Conservation (phyloP, 2,329 filamentous ascomycete genomes). For the Botrytis fragariae region DNA sequence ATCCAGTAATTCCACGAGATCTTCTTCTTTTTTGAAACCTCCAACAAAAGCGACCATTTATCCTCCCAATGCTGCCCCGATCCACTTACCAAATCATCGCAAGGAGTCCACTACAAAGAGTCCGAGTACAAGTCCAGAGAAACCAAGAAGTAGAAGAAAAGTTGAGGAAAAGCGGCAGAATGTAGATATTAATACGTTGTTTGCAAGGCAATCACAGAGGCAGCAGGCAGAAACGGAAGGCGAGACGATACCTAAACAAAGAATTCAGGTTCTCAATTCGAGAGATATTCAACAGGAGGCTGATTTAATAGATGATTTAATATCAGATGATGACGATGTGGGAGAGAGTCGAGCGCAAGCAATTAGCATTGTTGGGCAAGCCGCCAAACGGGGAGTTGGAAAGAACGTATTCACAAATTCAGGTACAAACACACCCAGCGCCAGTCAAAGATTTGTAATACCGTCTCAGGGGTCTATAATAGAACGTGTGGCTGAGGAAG, state of each 20-base stretch:
- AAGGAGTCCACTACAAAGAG: constrained; percentile 36
- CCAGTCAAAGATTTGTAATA: constrained; percentile 53
- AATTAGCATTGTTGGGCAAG: constrained; percentile 55
- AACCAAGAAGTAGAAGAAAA: constrained; percentile 42
- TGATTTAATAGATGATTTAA: constrained; percentile 41
- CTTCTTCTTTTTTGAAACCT: constrained; percentile 29
- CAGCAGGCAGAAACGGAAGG: constrained; percentile 34
- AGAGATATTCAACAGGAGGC: constrained; percentile 53
- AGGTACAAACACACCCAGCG: constrained; percentile 31
- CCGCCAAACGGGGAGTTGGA: constrained; percentile 53
- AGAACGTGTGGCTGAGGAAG: constrained; percentile 35
- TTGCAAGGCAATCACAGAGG: constrained; percentile 59
- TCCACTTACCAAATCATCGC: constrained; percentile 34
- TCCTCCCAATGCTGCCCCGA: constrained; percentile 35
- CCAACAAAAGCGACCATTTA: constrained; percentile 33
- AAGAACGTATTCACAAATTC: constrained; percentile 34
- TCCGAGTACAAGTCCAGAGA: constrained; percentile 48
- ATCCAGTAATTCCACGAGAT: constrained; percentile 28
- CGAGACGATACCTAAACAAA: constrained; percentile 24
- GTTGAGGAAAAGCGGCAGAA: constrained; percentile 52
- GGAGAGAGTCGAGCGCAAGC: constrained; percentile 48
- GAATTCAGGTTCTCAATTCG: constrained; percentile 40
- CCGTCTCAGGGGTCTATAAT: constrained; percentile 37
- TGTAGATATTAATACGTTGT: constrained; percentile 57
- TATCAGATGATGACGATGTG: constrained; percentile 61